Conservation (phyloP, 2,329 filamentous ascomycete genomes). For the Meredithiella fracta region DNA sequence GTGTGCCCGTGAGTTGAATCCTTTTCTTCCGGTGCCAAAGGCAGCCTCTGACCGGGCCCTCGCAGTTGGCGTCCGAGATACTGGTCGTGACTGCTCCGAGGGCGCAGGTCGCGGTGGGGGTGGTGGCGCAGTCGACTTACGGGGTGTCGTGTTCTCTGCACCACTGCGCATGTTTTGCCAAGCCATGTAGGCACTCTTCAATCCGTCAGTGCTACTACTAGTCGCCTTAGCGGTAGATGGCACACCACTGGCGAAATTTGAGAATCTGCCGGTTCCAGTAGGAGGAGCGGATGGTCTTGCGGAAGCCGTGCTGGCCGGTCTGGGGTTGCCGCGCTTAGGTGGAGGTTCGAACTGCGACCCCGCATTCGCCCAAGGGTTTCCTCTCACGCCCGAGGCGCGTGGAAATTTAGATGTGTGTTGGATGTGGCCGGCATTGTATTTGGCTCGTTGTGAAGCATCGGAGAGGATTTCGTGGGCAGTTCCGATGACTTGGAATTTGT, state of each 20-base stretch:
- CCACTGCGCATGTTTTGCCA: slow-evolving; percentile 27
- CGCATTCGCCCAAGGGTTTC: slow-evolving; percentile 40
- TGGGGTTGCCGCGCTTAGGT: slow-evolving; percentile 24
- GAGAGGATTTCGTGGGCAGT: slow-evolving; percentile 62
- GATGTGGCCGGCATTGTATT: slow-evolving; percentile 32
- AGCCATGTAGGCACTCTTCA: slow-evolving; percentile 26
- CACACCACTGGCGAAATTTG: slow-evolving; percentile 25
- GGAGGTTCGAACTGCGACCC: slow-evolving; percentile 34
- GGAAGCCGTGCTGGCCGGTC: not conserved
- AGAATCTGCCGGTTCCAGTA: slow-evolving; percentile 16
- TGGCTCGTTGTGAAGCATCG: slow-evolving; percentile 32
- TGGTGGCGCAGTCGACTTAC: slow-evolving; percentile 19
- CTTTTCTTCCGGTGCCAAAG: slow-evolving; percentile 32
- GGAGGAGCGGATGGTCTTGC: not conserved
- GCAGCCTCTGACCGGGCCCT: slow-evolving; percentile 37
- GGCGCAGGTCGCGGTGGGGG: slow-evolving; percentile 20
- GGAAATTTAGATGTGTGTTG: slow-evolving; percentile 24
- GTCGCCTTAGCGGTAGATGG: slow-evolving; percentile 28
- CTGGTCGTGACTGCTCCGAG: slow-evolving; percentile 23
- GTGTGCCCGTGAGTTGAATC: slow-evolving; percentile 34
- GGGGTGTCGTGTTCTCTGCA: slow-evolving; percentile 11
- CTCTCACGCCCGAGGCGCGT: slow-evolving; percentile 36
- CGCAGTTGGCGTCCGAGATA: slow-evolving; percentile 35
- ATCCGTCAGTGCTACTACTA: slow-evolving; percentile 22
- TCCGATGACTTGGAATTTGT: slow-evolving; percentile 75